These are phyloP conservation scores for Asterionellopsis glacialis DNA, from an alignment of 108 stramenopile genomes.

Conservation along the genomic window DNA sequence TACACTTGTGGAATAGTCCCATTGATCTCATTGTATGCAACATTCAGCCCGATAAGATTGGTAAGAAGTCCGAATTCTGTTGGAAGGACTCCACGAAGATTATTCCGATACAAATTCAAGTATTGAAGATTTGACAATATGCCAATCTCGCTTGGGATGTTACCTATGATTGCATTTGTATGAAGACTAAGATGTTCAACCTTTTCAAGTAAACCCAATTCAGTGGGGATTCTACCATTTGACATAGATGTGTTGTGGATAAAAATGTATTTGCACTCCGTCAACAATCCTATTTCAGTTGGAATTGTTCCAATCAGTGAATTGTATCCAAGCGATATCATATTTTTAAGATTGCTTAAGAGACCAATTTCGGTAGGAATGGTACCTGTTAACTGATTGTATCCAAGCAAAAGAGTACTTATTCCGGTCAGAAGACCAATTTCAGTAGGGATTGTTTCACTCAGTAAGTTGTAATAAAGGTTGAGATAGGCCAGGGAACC, in stretches of 20 bases:
- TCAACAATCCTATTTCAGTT: not conserved
- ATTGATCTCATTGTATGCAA: not conserved
- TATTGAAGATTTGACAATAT: slow-evolving; percentile 7
- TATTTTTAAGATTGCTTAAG: not conserved
- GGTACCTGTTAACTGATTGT: not conserved
- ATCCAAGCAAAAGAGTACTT: not conserved
- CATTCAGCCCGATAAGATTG: not conserved
- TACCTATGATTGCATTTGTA: not conserved
- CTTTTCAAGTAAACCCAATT: not conserved
- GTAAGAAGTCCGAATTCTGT: not conserved
- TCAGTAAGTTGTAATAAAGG: slow-evolving; percentile 51
- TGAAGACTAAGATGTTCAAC: not conserved
- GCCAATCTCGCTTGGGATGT: not conserved
- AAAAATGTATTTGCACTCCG: no score
- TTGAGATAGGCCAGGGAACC: slow-evolving; percentile 33
- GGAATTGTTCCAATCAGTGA: not conserved
- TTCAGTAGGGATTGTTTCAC: slow-evolving; percentile 38
- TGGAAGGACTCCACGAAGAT: not conserved
- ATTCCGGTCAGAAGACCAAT: not conserved
- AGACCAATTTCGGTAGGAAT: slow-evolving; percentile 3
- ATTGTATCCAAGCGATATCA: not conserved
- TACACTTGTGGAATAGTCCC: no score
- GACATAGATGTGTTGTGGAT: not conserved
- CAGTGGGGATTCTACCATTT: not conserved
- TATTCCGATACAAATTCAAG: slow-evolving; percentile 8